Percentiles rank a stretch among this genome's conserved stretches.
Conservation (phyloP, 495 filamentous ascomycete genomes). For the Penicillium longicatenatum region DNA sequence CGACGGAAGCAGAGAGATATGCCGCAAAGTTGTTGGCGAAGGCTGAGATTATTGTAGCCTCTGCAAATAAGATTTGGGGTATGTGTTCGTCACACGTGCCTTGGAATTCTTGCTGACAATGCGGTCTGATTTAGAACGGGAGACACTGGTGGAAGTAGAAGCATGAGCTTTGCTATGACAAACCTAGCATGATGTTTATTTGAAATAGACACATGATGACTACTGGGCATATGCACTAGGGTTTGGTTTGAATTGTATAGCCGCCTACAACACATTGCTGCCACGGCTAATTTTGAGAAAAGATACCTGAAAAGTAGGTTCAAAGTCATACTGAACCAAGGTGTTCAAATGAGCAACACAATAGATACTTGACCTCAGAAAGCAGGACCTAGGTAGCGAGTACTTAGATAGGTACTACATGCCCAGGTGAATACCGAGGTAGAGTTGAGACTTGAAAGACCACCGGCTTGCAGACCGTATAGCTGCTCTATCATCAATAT, state of each 20-base stretch:
- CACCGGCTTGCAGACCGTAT: no score
- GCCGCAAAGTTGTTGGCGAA: slow-evolving; percentile 64
- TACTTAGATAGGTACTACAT: no score
- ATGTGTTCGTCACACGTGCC: slow-evolving; percentile 12
- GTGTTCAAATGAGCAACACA: no score
- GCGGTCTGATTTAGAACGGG: slow-evolving; percentile 32
- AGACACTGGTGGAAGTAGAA: slow-evolving; percentile 48
- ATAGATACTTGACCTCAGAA: no score
- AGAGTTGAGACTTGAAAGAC: no score
- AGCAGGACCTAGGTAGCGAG: no score
- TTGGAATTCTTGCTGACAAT: slow-evolving; percentile 8
- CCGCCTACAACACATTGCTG: no score
- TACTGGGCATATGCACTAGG: background rate
- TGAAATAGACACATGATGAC: background rate
- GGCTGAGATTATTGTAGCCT: slow-evolving; percentile 67
- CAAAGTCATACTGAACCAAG: no score
- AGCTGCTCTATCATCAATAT: no score
- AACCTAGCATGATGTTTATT: background rate
- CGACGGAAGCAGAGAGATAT: slow-evolving; percentile 63
- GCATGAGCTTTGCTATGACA: slow-evolving; percentile 24
- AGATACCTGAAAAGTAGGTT: no score
- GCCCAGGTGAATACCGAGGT: no score
- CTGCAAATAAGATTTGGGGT: slow-evolving; percentile 76
- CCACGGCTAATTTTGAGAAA: no score
- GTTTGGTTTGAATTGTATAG: background rate